Percentiles rank a stretch among this genome's conserved stretches.
Conservation (phyloP, 2,329 filamentous ascomycete species). For the Penicillium freii region DNA sequence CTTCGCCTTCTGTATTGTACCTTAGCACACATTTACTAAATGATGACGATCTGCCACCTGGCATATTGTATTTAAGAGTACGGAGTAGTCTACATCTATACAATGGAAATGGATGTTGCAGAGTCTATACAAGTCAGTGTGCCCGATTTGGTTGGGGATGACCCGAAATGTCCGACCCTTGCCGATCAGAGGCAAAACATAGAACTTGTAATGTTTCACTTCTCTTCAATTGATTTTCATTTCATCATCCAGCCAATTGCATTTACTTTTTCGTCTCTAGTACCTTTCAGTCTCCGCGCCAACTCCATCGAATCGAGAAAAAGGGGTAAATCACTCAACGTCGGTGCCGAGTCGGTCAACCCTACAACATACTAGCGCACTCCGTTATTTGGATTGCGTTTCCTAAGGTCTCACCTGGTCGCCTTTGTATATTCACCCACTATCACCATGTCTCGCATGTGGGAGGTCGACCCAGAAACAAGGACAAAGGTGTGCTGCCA, state of each 20-base stretch:
- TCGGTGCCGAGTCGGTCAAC: slow-evolving; percentile 4
- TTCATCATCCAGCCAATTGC: background rate
- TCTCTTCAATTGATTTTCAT: background rate
- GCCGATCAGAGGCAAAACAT: slow-evolving; percentile 25
- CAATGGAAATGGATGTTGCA: background rate
- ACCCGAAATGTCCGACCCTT: slow-evolving; percentile 21
- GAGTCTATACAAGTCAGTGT: background rate
- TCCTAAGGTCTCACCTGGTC: background rate
- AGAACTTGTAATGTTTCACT: slow-evolving; percentile 1
- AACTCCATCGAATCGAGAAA: background rate
- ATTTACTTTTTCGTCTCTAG: background rate
- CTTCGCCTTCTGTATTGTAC: slow-evolving; percentile 43
- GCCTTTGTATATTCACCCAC: slow-evolving; percentile 13
- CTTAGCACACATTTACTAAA: slow-evolving; percentile 41
- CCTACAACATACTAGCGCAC: slow-evolving; percentile 3
- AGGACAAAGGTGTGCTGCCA: slow-evolving; percentile 71
- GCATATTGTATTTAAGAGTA: slow-evolving; percentile 4
- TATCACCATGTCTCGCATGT: slow-evolving; percentile 68
- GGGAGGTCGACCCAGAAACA: slow-evolving; percentile 98
- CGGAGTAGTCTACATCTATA: background rate
- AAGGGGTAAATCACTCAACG: background rate
- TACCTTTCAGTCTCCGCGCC: background rate
- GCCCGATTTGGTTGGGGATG: slow-evolving; percentile 12
- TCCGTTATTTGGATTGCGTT: slow-evolving; percentile 10
- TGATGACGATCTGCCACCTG: slow-evolving; percentile 37